phyloP scores from a whole-genome alignment of 106 monocot species.

The Dactylorhiza incarnata region DNA sequence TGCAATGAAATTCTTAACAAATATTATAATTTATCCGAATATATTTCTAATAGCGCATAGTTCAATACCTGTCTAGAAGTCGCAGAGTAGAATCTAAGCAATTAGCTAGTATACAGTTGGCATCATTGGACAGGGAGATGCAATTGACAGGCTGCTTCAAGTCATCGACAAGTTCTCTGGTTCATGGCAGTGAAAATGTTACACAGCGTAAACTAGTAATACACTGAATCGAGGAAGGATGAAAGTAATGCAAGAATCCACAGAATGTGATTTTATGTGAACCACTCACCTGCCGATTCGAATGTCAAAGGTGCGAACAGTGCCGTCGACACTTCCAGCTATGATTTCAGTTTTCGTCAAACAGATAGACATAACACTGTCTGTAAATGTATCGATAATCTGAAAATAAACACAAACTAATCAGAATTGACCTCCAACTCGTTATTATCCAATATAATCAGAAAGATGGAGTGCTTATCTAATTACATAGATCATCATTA shows the following conservation, averaged over 20 bases:
- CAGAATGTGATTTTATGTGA: background rate
- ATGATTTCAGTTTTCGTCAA: conserved; percentile 94
- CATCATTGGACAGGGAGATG: conserved; percentile 89
- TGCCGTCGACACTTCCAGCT: conserved; percentile 96
- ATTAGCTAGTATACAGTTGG: conserved; percentile 79
- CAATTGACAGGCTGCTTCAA: conserved; percentile 91
- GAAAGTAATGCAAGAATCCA: background rate
- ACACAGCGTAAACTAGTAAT: background rate
- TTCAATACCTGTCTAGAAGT: conserved; percentile 76
- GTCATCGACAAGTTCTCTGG: conserved; percentile 79
- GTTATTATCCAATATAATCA: background rate
- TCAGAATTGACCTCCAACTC: background rate
- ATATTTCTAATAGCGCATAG: background rate
- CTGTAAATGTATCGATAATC: conserved; percentile 89
- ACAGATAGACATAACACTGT: conserved; percentile 94
- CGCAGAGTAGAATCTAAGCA: conserved; percentile 91
- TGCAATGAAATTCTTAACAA: conserved; percentile 1
- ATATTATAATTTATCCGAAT: background rate
- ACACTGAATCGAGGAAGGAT: background rate
- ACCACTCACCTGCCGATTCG: conserved; percentile 79
- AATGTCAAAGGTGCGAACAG: conserved; percentile 97
- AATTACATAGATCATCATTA: background rate
- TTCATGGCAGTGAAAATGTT: conserved; percentile 5
- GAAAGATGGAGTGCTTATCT: background rate
- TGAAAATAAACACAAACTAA: conserved; percentile 15